A percentile compares a stretch with the other conserved stretches of the same genome.
These are phyloP conservation scores for Oryza longistaminata DNA, from an alignment of 176 grass and related monocot species.

Conservation along the genomic window DNA sequence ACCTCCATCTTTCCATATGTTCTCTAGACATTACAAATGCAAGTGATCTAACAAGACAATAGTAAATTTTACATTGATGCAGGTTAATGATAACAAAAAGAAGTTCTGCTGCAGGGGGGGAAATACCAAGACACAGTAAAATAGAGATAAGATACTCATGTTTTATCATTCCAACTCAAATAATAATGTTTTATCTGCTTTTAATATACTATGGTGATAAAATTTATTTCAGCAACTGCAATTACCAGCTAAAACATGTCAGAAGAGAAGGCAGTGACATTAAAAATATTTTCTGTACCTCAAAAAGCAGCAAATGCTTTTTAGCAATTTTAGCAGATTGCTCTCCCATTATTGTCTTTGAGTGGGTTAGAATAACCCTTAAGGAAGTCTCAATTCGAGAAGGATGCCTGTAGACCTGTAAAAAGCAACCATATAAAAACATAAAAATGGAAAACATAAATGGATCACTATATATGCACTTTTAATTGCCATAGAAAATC, in stretches of 20 bases:
- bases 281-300: constrained; percentile 52
- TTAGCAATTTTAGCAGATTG: constrained; percentile 61
- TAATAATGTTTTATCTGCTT: no score
- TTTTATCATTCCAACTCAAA: no score
- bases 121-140: neutral
- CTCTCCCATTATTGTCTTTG: constrained; percentile 62
- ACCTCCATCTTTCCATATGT: constrained; percentile 5
- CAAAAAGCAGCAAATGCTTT: constrained; percentile 87
- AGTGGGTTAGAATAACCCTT: constrained; percentile 71
- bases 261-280: constrained; percentile 6
- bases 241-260: constrained; percentile 11
- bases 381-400: constrained; percentile 76
- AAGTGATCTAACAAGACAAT: neutral
- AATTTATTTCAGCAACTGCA: neutral
- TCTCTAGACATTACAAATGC: constrained; percentile 18
- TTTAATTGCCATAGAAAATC: constrained; percentile 6
- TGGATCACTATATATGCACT: neutral
- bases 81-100: neutral
- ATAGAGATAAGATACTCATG: no score
- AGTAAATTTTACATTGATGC: neutral
- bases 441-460: constrained; percentile 11
- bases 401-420: constrained; percentile 81
- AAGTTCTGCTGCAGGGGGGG: neutral
- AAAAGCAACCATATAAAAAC: neutral
- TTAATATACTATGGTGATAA: neutral